These are phyloP conservation scores for Piromyces sp. DNA, from an alignment of 192 early-diverging fungal species.

Conservation along the genomic window DNA sequence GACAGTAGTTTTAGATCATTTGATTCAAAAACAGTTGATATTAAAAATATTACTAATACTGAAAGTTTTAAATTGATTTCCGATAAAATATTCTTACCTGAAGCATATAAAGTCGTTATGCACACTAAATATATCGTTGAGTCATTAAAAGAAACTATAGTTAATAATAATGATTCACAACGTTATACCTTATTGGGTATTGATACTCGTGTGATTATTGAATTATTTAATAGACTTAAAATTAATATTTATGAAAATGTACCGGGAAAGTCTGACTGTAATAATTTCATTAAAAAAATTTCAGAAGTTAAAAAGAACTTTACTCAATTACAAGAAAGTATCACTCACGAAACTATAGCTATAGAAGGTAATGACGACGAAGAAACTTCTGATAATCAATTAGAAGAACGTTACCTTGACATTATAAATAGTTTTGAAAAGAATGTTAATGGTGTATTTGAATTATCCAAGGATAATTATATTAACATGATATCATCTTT, in stretches of 20 bases:
- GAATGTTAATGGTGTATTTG: background rate
- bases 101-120: background rate
- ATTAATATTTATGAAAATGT: background rate
- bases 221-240: background rate
- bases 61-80: background rate
- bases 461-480: background rate
- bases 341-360: background rate
- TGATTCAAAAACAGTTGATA: background rate
- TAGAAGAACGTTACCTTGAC: background rate
- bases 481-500: background rate
- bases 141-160: background rate
- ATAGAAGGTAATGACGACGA: background rate
- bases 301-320: background rate
- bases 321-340: background rate
- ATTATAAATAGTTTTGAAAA: background rate
- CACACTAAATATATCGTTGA: background rate
- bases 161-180: background rate
- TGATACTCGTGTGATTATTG: background rate
- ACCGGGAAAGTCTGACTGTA: background rate
- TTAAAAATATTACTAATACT: background rate
- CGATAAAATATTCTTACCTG: background rate
- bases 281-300: background rate
- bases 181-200: background rate
- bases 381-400: background rate
- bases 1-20: background rate